Evolutionary conservation across 495 filamentous ascomycete genomes (phyloP).

Genomic region (Penicillium desertorum): DNA sequence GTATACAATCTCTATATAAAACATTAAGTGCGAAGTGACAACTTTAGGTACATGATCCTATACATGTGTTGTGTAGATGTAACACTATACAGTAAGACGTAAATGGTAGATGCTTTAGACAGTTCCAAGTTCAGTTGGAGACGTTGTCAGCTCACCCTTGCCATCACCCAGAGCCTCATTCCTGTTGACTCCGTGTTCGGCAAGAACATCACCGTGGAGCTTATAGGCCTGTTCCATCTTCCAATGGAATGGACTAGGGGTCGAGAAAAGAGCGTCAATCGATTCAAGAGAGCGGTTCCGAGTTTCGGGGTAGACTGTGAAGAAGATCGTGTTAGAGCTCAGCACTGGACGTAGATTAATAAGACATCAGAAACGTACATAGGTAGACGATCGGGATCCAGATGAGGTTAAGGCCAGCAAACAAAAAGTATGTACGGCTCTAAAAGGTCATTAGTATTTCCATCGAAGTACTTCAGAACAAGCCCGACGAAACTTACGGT

Average conservation of each 20-base stretch:
- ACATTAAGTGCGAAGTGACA: neutral
- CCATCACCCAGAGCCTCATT: constrained; percentile 8
- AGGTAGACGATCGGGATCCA: constrained; percentile 54
- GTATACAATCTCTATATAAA: neutral
- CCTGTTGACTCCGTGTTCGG: constrained; percentile 21
- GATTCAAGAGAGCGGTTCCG: constrained; percentile 57
- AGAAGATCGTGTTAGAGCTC: constrained; percentile 5
- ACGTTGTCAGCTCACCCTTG: constrained; percentile 1
- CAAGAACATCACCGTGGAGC: constrained; percentile 36
- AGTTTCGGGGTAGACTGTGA: constrained; percentile 59
- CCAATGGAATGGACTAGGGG: constrained; percentile 37
- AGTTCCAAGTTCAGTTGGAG: neutral
- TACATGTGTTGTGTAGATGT: neutral
- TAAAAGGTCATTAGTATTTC: constrained; percentile 13
- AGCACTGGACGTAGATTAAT: neutral
- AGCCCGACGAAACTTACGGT: constrained; percentile 17
- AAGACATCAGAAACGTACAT: constrained; percentile 20
- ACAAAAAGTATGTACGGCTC: constrained; percentile 54
- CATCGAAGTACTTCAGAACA: neutral
- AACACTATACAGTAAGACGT: neutral
- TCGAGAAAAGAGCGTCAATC: constrained; percentile 56
- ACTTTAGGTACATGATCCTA: neutral
- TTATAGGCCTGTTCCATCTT: constrained; percentile 41
- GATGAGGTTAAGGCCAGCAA: constrained; percentile 53
- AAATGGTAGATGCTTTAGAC: neutral